phyloP scores from a whole-genome alignment of 305 asterid species.

The Stenogyne calaminthoides region DNA sequence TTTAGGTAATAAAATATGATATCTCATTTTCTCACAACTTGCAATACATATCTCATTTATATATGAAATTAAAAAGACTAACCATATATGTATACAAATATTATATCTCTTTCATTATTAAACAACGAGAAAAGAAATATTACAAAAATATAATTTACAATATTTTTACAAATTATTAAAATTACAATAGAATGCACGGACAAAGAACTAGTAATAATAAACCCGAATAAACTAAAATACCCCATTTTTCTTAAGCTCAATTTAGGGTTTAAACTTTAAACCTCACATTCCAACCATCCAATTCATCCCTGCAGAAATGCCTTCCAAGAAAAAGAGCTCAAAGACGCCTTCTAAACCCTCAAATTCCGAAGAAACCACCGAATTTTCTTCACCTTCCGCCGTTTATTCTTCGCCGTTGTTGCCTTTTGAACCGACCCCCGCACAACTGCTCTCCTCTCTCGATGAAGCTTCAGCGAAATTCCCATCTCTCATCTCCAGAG shows the following conservation, averaged over 20 bases:
- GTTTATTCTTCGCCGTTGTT: slow-evolving; percentile 30
- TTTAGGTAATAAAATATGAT: too few species aligned
- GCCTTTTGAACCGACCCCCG: slow-evolving; percentile 20
- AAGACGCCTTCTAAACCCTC: slow-evolving; percentile 38
- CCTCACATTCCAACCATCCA: background rate
- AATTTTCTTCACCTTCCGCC: slow-evolving; percentile 24
- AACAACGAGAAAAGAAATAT: too few species aligned
- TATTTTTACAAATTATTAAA: too few species aligned
- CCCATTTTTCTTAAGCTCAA: background rate
- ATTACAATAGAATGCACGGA: too few species aligned
- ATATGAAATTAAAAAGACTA: too few species aligned
- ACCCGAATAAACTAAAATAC: background rate
- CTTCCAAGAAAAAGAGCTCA: slow-evolving; percentile 48
- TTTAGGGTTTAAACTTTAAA: slow-evolving; percentile 28
- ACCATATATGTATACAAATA: too few species aligned
- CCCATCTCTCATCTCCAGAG: slow-evolving; percentile 47
- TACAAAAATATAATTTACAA: too few species aligned
- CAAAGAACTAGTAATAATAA: too few species aligned
- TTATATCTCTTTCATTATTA: too few species aligned
- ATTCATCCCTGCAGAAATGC: slow-evolving; percentile 26
- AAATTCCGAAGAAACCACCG: slow-evolving; percentile 29
- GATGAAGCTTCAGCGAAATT: slow-evolving; percentile 45
- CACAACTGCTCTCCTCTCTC: slow-evolving; percentile 35
- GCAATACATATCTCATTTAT: too few species aligned
- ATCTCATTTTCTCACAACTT: too few species aligned